Evolutionary conservation across 495 filamentous ascomycete species (phyloP).

Genomic region (Aspergillus avenaceus): DNA sequence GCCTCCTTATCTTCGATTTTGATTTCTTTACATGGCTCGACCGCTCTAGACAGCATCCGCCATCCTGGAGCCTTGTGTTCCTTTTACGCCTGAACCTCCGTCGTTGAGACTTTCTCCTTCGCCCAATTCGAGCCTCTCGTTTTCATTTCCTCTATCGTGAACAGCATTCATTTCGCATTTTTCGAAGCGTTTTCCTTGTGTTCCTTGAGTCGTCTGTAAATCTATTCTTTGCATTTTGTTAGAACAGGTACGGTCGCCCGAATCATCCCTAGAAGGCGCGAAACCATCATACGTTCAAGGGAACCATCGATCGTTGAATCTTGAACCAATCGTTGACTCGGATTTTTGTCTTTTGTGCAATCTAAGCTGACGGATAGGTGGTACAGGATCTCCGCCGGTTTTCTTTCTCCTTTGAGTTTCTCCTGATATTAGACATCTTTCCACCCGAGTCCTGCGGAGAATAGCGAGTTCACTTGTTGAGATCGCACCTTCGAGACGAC

Average conservation of each 20-base stretch:
- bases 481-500: conserved; percentile 11
- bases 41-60: conserved; percentile 26
- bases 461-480: conserved; percentile 23
- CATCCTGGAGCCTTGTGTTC: conserved; percentile 28
- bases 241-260: conserved; percentile 32
- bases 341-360: conserved; percentile 16
- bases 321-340: conserved; percentile 13
- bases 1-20: conserved; percentile 1
- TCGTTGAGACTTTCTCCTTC: conserved; percentile 15
- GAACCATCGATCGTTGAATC: conserved; percentile 7
- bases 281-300: conserved; percentile 17
- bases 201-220: conserved; percentile 28
- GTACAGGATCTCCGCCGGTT: conserved; percentile 19
- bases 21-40: conserved; percentile 39
- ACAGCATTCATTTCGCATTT: conserved; percentile 35
- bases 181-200: conserved; percentile 21
- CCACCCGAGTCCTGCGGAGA: conserved; percentile 2
- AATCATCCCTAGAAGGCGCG: conserved; percentile 22
- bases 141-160: conserved; percentile 25
- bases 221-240: conserved; percentile 28
- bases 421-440: conserved; percentile 10
- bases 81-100: conserved; percentile 18
- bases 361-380: conserved; percentile 19
- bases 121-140: conserved; percentile 33
- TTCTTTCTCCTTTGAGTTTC: conserved; percentile 16